Evolutionary conservation across 1,284 basidiomycete species (phyloP), one percentile per base, ranked within the genome.

Genomic region (Heterobasidion parviporum): DNA sequence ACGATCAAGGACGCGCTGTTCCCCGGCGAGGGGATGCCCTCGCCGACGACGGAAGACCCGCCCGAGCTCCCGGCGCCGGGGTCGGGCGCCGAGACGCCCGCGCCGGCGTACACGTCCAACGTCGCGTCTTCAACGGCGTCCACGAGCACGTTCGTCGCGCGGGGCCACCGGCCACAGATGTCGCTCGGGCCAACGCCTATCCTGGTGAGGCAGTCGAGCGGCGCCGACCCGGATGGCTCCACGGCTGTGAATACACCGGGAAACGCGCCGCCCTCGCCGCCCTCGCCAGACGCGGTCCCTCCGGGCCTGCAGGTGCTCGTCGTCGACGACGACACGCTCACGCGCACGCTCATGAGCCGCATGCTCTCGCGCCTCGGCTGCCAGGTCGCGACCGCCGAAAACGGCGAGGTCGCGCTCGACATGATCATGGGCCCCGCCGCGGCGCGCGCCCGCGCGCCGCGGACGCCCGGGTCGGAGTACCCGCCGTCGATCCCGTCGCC

Each of bases 331-430:
- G 89, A 90, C 68, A 75, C 78, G 32, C 71, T 94, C 56, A 94
- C 93, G 44, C 81, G 92, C 50, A 84, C 78, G 59, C 74, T 94
- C 58, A 94, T 95, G 92, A 81, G 79, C 51, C 78, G 92, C 43
- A 83, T 93, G 72, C 75, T 95, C 54, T 80, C 81, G 18, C 78
- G 91, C 15, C 72, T 95, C 4, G 92, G 92, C 1, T 93, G 90
- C 69, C 68, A 70, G 47, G 91, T 94, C 16, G 75, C 79, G 2
- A 85, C 82, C 5, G 93, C 94, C n/a, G 91, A 94, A 70, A 94
- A 96, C 64, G 93, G 93, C 6, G 82, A 86, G 65, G 71, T 87
- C 34, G 92, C 92, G 6, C 72, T 94, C 52, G 84, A 89, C 57
- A 78, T 90, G 74, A 81, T 94, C 47, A 66, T 86, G 15, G 78